These are phyloP conservation scores for Trichophyton simii DNA, from an alignment of 2,329 filamentous ascomycete species.

Conservation along the genomic window DNA sequence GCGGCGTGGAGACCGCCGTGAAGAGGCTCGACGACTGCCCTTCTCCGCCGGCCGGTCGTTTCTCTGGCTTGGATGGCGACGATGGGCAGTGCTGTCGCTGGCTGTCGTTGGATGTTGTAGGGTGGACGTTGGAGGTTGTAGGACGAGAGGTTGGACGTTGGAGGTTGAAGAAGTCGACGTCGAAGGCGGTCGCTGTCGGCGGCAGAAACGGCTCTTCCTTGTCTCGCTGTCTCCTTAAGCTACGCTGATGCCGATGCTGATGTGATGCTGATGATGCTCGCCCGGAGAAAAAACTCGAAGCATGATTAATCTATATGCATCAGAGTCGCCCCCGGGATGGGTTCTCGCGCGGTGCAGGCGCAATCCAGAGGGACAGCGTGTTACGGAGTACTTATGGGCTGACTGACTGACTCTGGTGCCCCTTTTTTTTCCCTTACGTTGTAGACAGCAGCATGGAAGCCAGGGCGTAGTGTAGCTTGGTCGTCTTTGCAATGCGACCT, in stretches of 20 bases:
- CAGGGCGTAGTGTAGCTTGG: not conserved
- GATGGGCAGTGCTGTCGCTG: not conserved
- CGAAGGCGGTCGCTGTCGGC: too few relatives aligned
- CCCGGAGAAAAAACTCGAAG: not conserved
- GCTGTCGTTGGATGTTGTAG: not conserved
- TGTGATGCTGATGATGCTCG: too few relatives aligned
- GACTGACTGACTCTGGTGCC: too few relatives aligned
- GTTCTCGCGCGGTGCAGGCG: not conserved
- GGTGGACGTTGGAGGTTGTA: not conserved
- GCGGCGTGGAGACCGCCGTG: not conserved
- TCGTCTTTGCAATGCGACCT: not conserved
- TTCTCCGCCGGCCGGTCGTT: not conserved
- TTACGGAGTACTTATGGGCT: too few relatives aligned
- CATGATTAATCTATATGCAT: not conserved
- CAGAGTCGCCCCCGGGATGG: not conserved
- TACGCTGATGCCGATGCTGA: too few relatives aligned
- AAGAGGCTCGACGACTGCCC: not conserved
- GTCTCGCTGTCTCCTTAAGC: too few relatives aligned
- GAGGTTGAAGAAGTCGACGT: too few relatives aligned
- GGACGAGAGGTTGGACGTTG: not conserved
- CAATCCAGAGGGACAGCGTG: not conserved
- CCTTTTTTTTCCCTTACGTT: not conserved
- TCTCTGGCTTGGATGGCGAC: not conserved
- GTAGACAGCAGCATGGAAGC: not conserved
- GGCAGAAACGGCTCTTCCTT: too few relatives aligned